phyloP scores from a whole-genome alignment of 352 stramenopile species.

The Elongisporangium senticosum region DNA sequence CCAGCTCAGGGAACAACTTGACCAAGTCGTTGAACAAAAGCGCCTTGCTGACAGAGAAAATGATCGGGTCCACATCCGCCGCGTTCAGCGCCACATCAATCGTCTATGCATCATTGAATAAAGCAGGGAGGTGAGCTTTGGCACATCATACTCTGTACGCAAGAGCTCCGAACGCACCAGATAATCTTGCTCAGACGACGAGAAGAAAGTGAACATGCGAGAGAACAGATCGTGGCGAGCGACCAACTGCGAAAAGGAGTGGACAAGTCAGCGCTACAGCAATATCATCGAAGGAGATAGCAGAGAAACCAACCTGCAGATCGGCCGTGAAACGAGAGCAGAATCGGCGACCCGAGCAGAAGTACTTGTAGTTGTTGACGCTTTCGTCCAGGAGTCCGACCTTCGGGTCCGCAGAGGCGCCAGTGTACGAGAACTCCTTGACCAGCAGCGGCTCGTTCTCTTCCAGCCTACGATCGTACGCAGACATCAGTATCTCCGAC shows the following conservation, averaged over 20 bases:
- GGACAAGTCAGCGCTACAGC: conserved; percentile 1
- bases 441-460: conserved; percentile 53
- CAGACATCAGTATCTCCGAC: background rate
- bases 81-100: conserved; percentile 63
- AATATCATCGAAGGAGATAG: background rate
- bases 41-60: conserved; percentile 73
- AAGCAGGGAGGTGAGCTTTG: background rate
- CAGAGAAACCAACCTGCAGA: conserved; percentile 29
- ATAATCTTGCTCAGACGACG: conserved; percentile 36
- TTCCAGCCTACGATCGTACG: conserved; percentile 34
- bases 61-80: conserved; percentile 55
- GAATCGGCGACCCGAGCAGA: conserved; percentile 74
- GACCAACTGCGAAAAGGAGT: conserved; percentile 20
- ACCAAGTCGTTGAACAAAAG: conserved; percentile 57
- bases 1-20: conserved; percentile 68
- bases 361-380: conserved; percentile 81
- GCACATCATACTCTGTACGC: background rate
- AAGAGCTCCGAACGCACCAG: conserved; percentile 22
- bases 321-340: conserved; percentile 65
- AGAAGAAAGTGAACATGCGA: conserved; percentile 37
- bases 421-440: conserved; percentile 76
- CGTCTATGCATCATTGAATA: conserved; percentile 32
- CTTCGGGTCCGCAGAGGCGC: conserved; percentile 42
- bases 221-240: conserved; percentile 64
- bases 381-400: conserved; percentile 68